These are phyloP conservation scores for Gossypium schwendimanii DNA, from an alignment of 441 rosid genomes.

Conservation along the genomic window DNA sequence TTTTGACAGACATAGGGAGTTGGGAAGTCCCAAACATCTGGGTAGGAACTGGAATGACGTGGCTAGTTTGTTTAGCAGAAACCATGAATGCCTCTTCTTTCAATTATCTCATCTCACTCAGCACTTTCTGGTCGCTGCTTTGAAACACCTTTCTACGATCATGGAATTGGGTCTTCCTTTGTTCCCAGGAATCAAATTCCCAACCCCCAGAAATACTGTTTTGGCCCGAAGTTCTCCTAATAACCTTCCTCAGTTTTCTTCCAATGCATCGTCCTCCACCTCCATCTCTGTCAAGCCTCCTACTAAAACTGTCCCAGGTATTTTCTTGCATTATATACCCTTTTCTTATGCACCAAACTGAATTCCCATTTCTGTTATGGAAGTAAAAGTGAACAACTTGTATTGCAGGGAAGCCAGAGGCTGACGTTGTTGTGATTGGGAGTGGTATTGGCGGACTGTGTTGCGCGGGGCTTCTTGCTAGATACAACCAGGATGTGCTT, in stretches of 20 bases:
- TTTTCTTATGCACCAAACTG: not conserved
- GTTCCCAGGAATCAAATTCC: conserved; percentile 15
- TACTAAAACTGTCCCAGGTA: conserved; percentile 39
- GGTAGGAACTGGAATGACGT: conserved; percentile 20
- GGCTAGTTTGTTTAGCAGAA: conserved; percentile 16
- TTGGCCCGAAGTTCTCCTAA: conserved; percentile 34
- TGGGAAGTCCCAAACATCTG: not conserved
- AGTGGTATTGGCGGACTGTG: conserved; percentile 86
- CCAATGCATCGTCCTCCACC: conserved; percentile 31
- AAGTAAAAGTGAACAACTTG: too few species aligned
- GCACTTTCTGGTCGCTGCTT: not conserved
- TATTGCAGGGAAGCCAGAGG: conserved; percentile 62
- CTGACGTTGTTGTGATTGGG: conserved; percentile 79
- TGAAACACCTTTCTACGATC: not conserved
- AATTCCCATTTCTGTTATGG: too few species aligned
- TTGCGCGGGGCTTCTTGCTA: conserved; percentile 78
- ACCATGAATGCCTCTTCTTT: not conserved
- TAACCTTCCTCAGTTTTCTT: conserved; percentile 21
- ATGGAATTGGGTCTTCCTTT: conserved; percentile 24
- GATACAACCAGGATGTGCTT: conserved; percentile 71
- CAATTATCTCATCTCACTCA: not conserved
- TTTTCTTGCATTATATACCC: conserved; percentile 5
- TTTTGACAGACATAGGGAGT: too few species aligned
- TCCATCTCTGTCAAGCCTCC: conserved; percentile 29
- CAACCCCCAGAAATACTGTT: conserved; percentile 17